These are phyloP conservation scores for Calonectria naviculata DNA, from an alignment of 2,329 filamentous ascomycete species.

Conservation along the genomic window DNA sequence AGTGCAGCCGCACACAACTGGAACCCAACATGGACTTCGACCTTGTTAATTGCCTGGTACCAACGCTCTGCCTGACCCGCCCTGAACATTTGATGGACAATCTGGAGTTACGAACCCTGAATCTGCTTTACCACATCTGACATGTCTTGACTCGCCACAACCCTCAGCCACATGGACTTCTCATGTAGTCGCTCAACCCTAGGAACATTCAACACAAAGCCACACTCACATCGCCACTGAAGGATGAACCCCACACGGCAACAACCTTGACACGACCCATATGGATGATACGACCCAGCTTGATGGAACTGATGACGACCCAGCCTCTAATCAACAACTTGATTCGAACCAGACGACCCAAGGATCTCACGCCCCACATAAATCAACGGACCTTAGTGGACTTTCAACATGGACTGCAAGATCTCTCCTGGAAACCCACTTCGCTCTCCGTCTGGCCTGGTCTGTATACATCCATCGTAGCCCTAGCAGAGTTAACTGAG, in stretches of 20 bases:
- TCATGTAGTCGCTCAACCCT: not conserved
- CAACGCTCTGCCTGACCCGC: not conserved
- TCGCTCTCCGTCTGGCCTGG: slow-evolving; percentile 36
- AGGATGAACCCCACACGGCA: not conserved
- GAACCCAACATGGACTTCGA: slow-evolving; percentile 20
- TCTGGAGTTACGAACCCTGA: slow-evolving; percentile 17
- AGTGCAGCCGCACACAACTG: slow-evolving; percentile 47
- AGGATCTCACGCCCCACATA: too few relatives aligned
- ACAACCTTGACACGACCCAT: not conserved
- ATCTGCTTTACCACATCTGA: not conserved
- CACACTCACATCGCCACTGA: not conserved
- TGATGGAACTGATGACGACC: not conserved
- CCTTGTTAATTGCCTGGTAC: slow-evolving; percentile 16
- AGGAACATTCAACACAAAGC: not conserved
- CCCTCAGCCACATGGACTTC: not conserved
- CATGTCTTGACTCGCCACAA: slow-evolving; percentile 20
- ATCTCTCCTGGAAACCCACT: slow-evolving; percentile 17
- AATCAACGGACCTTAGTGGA: slow-evolving; percentile 16
- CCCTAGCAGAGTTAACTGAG: slow-evolving; percentile 28
- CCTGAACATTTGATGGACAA: slow-evolving; percentile 21
- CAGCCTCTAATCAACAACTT: not conserved
- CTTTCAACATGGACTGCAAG: slow-evolving; percentile 31
- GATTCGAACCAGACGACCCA: not conserved
- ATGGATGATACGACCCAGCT: not conserved
- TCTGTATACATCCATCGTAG: slow-evolving; percentile 34